Evolutionary conservation across 225 moss, liverwort and hornwort species (phyloP).

Genomic region (Thuidium tamariscinum): DNA sequence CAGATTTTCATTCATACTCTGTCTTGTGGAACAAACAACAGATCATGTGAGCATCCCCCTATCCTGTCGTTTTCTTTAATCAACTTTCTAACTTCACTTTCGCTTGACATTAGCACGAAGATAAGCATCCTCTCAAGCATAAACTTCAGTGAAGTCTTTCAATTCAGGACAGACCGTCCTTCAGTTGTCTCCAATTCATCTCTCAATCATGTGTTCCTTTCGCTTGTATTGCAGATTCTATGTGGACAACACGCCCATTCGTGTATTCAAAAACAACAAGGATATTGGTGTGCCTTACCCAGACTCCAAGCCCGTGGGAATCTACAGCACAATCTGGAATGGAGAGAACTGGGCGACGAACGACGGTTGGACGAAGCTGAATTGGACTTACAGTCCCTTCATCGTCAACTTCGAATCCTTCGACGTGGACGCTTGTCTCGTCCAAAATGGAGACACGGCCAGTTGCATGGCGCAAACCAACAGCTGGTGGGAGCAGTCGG

Average conservation of each 20-base stretch:
- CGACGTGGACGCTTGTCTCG: conserved; percentile 25
- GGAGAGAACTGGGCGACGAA: conserved; percentile 49
- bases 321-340: conserved; percentile 49
- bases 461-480: conserved; percentile 25
- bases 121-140: background rate
- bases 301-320: conserved; percentile 30
- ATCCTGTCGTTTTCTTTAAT: background rate
- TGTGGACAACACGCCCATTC: conserved; percentile 32
- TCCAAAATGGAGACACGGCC: conserved; percentile 2
- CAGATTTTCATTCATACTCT: conserved; percentile 19
- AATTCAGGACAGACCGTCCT: background rate
- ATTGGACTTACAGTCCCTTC: conserved; percentile 34
- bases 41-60: conserved; percentile 21
- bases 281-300: conserved; percentile 35
- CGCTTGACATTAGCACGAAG: background rate
- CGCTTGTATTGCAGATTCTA: conserved; percentile 15
- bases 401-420: conserved; percentile 16
- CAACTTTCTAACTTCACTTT: background rate
- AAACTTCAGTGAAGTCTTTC: background rate
- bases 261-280: conserved; percentile 33
- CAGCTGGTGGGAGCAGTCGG: conserved; percentile 34
- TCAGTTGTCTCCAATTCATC: background rate
- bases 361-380: conserved; percentile 37
- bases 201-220: background rate
- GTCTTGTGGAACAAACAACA: conserved; percentile 38